Percentiles rank a stretch among this genome's conserved stretches.
phyloP scores from a whole-genome alignment of 2,329 filamentous ascomycete species.

The Aureobasidium zeae region DNA sequence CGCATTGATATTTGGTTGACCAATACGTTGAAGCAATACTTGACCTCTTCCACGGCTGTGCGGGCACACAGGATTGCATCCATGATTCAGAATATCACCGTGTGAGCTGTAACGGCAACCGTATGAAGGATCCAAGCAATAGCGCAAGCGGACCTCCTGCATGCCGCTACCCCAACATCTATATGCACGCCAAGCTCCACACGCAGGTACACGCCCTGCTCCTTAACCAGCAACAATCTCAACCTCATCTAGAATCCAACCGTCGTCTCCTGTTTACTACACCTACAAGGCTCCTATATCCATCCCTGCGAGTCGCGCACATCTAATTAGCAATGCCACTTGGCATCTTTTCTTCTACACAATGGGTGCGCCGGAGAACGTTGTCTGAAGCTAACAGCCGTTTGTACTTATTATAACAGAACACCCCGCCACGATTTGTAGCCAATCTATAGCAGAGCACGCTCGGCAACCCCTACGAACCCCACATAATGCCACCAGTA shows the following conservation, averaged over 20 bases:
- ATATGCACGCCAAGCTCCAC: slow-evolving; percentile 8
- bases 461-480: slow-evolving; percentile 1
- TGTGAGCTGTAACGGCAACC: slow-evolving; percentile 9
- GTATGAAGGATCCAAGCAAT: slow-evolving; percentile 1
- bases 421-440: slow-evolving; percentile 6
- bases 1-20: too few relatives aligned
- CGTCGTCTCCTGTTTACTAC: too few relatives aligned
- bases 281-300: too few relatives aligned
- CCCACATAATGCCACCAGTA: too few relatives aligned
- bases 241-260: too few relatives aligned
- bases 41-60: not conserved
- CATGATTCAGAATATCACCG: slow-evolving; percentile 15
- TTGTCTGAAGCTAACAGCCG: slow-evolving; percentile 14
- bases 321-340: too few relatives aligned
- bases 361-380: too few relatives aligned
- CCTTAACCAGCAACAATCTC: too few relatives aligned
- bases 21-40: not conserved
- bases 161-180: not conserved
- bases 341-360: too few relatives aligned
- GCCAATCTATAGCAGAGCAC: not conserved
- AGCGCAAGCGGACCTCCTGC: slow-evolving; percentile 9
- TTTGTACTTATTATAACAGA: not conserved
- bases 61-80: slow-evolving; percentile 5
- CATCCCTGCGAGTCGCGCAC: too few relatives aligned
- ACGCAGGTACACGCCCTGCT: too few relatives aligned